Percentiles rank a stretch among this genome's conserved stretches.
phyloP scores from a whole-genome alignment of 2,329 filamentous ascomycete species.

The Xylariaceae sp. region DNA sequence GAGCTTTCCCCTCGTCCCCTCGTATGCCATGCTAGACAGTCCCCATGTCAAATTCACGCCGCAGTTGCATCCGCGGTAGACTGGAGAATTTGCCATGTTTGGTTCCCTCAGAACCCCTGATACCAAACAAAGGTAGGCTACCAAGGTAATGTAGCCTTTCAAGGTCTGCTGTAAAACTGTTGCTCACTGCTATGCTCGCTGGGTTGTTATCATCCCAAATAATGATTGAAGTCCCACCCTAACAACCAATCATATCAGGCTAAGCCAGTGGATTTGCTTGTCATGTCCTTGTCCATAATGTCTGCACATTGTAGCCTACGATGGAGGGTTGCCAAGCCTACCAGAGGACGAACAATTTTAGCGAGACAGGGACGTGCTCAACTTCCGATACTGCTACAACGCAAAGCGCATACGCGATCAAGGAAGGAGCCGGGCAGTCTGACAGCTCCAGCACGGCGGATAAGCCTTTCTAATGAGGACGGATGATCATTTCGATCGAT shows the following conservation, averaged over 20 bases:
- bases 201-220: slow-evolving; percentile 35
- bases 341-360: slow-evolving; percentile 44
- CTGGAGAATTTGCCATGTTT: background rate
- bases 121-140: slow-evolving; percentile 5
- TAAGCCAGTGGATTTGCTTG: slow-evolving; percentile 25
- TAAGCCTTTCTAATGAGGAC: slow-evolving; percentile 23
- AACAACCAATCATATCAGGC: slow-evolving; percentile 16
- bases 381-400: slow-evolving; percentile 52
- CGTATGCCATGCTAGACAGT: background rate
- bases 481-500: slow-evolving; percentile 35
- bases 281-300: slow-evolving; percentile 33
- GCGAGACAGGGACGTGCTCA: slow-evolving; percentile 59
- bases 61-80: background rate
- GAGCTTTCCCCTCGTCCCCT: background rate
- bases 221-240: slow-evolving; percentile 14
- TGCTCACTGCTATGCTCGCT: slow-evolving; percentile 59
- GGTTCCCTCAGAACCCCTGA: slow-evolving; percentile 2
- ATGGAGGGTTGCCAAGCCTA: slow-evolving; percentile 57
- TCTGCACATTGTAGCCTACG: slow-evolving; percentile 32
- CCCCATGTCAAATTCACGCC: background rate
- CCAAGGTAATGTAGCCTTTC: background rate
- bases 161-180: slow-evolving; percentile 30
- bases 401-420: slow-evolving; percentile 26
- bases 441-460: slow-evolving; percentile 26
- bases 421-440: slow-evolving; percentile 44